phyloP scores from a whole-genome alignment of 768 basidiomycete species.

The Mycena amicta region DNA sequence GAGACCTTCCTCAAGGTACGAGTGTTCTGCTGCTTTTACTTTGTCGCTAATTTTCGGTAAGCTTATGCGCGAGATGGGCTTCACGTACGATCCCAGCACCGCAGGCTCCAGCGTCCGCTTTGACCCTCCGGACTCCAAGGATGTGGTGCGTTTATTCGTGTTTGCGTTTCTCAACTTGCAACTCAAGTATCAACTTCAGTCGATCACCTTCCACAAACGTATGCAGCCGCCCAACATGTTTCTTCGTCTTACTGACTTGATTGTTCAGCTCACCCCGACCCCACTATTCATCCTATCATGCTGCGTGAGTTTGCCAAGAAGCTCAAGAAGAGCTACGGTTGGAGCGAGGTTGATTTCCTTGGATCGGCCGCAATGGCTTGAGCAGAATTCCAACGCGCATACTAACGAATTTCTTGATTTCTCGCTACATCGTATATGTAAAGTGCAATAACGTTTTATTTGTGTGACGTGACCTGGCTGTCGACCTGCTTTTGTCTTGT shows the following conservation, averaged over 20 bases:
- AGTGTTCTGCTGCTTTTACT: background rate
- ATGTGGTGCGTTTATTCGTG: too few relatives aligned
- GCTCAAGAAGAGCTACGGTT: conserved; percentile 67
- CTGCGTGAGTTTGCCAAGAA: conserved; percentile 59
- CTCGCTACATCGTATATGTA: too few relatives aligned
- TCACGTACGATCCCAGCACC: conserved; percentile 69
- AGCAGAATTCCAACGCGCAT: too few relatives aligned
- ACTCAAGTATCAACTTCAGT: too few relatives aligned
- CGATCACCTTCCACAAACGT: conserved; percentile 83
- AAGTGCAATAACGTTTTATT: too few relatives aligned
- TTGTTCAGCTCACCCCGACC: conserved; percentile 71
- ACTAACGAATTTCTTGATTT: too few relatives aligned
- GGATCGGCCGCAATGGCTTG: background rate
- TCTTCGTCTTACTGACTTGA: conserved; percentile 5
- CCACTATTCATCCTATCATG: conserved; percentile 55
- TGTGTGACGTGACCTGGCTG: too few relatives aligned
- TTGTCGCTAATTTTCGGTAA: conserved; percentile 27
- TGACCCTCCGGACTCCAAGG: conserved; percentile 63
- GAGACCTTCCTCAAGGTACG: conserved; percentile 73
- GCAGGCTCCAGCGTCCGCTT: conserved; percentile 85
- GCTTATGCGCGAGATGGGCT: conserved; percentile 82
- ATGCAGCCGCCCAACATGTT: conserved; percentile 21
- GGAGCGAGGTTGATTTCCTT: conserved; percentile 53
- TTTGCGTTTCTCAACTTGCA: too few relatives aligned
- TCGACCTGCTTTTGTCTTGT: background rate